Evolutionary conservation across 306 rosid species (phyloP), one percentile per base, ranked within the genome.

Genomic region (Pterocarpus macrocarpus): DNA sequence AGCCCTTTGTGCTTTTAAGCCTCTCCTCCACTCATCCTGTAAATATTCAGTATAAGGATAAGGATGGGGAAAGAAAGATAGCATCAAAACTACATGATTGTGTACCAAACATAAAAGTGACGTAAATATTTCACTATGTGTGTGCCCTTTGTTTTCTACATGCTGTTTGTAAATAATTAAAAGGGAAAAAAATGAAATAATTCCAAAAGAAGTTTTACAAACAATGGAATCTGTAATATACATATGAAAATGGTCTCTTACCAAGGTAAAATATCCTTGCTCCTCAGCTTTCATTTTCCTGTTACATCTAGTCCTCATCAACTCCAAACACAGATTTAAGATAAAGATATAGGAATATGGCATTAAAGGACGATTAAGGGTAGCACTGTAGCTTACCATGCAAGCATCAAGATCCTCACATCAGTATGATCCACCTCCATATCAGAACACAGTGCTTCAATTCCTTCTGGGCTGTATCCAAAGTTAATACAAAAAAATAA

Each of bases 1-100:
- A 32, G 83, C 99, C 90, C 98, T 89, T 64, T 88, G 71, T 61
- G 97, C 90, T 89, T 92, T 96, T 78, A 96, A 90, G 85, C 97
- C 99, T 88, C 89, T 88, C 45, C 97, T 90, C 99, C 99, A 96
- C 85, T 96, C 99, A 77, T 96, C 98, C 99, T 96, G 78, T 17
- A 68, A 78, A 80, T 81, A 28, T 80, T 80, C 77, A 82, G 69
- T 38, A 83, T 14, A 81, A 77, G 52, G 16, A 55, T 50, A 44
- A 22, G 28, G 28, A 22, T 22, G 28, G 65, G 65, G 55, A 70
- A 64, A 43, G 63, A 67, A 66, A 62, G 38, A 58, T 56, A n/a
- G 41, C 7, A 59, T 32, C 69, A 80, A 58, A 52, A 61, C 78
- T 41, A 34, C 16, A 71, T 75, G 69, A 34, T 59, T 44, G 69